Percentiles rank a stretch among this genome's conserved stretches.
Conservation (phyloP, 2,329 filamentous ascomycete genomes). For the Fusarium piperis region DNA sequence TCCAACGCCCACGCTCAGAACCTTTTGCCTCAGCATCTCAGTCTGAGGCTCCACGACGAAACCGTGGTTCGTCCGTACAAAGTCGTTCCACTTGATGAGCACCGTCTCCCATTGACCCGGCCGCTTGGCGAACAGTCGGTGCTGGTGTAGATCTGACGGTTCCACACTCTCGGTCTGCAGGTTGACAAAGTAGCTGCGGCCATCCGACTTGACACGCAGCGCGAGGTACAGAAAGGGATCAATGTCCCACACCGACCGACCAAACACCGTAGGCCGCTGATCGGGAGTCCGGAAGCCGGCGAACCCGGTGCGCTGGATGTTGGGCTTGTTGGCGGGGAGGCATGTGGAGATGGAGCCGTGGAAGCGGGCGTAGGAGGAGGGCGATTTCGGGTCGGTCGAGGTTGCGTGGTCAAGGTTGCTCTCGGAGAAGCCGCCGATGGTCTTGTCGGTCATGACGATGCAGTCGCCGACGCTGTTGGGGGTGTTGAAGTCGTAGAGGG, state of each 20-base stretch:
- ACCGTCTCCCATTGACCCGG: slow-evolving; percentile 95
- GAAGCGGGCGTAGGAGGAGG: slow-evolving; percentile 75
- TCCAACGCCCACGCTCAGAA: slow-evolving; percentile 86
- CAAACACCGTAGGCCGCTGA: slow-evolving; percentile 81
- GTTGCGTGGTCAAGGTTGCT: slow-evolving; percentile 73
- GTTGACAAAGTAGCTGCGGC: slow-evolving; percentile 92
- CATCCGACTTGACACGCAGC: slow-evolving; percentile 88
- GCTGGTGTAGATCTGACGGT: slow-evolving; percentile 95
- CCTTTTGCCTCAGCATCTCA: slow-evolving; percentile 86
- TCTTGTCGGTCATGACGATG: slow-evolving; percentile 86
- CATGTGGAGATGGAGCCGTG: slow-evolving; percentile 88
- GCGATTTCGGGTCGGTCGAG: neutral
- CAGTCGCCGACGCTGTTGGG: slow-evolving; percentile 59
- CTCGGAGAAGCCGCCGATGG: slow-evolving; percentile 87
- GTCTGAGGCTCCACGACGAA: slow-evolving; percentile 92
- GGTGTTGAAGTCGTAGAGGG: slow-evolving; percentile 71
- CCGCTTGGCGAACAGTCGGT: slow-evolving; percentile 81
- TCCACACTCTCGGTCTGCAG: slow-evolving; percentile 94
- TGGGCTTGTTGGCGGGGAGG: slow-evolving; percentile 78
- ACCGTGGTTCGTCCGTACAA: slow-evolving; percentile 94
- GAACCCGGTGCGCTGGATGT: slow-evolving; percentile 83
- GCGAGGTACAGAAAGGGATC: slow-evolving; percentile 90
- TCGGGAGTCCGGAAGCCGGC: slow-evolving; percentile 90
- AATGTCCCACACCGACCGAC: slow-evolving; percentile 86
- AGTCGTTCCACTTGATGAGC: slow-evolving; percentile 89